Evolutionary conservation across 2,329 filamentous ascomycete genomes (phyloP), one percentile per base, ranked within the genome.

Genomic region (Pyricularia sp.): DNA sequence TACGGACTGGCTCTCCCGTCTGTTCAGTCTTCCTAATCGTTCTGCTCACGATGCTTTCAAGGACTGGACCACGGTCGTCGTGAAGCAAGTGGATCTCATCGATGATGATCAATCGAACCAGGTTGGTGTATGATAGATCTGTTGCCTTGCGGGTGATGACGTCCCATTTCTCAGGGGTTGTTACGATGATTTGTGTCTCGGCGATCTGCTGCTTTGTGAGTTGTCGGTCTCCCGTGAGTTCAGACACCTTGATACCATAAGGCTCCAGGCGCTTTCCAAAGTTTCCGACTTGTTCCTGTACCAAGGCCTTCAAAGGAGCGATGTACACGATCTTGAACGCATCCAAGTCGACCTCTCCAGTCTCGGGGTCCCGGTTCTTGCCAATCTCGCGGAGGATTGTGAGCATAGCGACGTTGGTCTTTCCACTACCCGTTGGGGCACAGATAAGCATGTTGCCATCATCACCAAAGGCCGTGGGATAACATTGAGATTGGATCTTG

Each of bases 271-370:
- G 88, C 77, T 93, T 93, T 73, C 95, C 94, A 78, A 99, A 96
- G 79, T 98, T 99, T 68, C 95, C 95, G 68, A 99, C 95, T 80
- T 99, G 95, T 78, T 99, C 95, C 78, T 97, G 94, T 3, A 99
- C 95, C 72, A 99, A 81, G 65, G 95, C 95, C 78, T 99, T 99
- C 70, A 99, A 79, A 0, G 95, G 95, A 33, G 95, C 95, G 75
- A 99, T 97, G 77, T 97, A 99, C 61, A 99, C 91, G 74, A 99
- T 97, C 81, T 99, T 99, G 84, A 99, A 99, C 63, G 94, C 89
- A 75, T 99, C 95, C 10, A 99, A 83, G 78, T 97, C 93, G 72
- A 99, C 95, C 70, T 96, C 91, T n/a, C 95, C 95, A 0, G 93
- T 97, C 71, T 90, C 84, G 0, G 92, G 88, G 75, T 99, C 90